A percentile compares a stretch with the other conserved stretches of the same genome.
These are phyloP conservation scores for Coffea humblotiana DNA, from an alignment of 305 asterid genomes.

Conservation along the genomic window DNA sequence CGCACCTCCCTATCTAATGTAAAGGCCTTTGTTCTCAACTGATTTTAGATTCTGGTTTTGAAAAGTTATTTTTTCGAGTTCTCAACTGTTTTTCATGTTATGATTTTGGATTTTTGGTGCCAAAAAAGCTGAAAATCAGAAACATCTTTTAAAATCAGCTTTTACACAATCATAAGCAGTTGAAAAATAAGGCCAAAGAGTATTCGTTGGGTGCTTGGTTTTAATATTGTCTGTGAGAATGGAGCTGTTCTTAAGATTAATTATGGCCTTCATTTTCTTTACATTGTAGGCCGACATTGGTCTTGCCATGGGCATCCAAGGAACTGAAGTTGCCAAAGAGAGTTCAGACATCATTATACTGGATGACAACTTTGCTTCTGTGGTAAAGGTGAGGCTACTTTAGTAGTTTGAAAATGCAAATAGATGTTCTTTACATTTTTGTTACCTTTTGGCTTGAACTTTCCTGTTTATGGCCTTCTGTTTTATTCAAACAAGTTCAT, in stretches of 20 bases:
- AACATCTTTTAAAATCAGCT: too few relatives aligned
- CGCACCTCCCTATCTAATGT: background rate
- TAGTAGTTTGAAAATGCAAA: background rate
- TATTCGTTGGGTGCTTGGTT: background rate
- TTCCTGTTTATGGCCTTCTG: background rate
- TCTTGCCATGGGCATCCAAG: slow-evolving; percentile 68
- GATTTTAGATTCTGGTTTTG: too few relatives aligned
- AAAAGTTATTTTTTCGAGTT: too few relatives aligned
- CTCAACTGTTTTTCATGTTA: too few relatives aligned
- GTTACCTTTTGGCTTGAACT: background rate
- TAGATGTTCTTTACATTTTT: background rate
- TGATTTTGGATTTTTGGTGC: too few relatives aligned
- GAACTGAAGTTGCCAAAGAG: slow-evolving; percentile 64
- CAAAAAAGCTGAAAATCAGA: too few relatives aligned
- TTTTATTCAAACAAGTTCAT: background rate
- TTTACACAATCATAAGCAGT: too few relatives aligned
- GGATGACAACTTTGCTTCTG: slow-evolving; percentile 51
- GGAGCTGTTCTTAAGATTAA: background rate
- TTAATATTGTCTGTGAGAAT: background rate
- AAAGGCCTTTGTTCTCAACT: too few relatives aligned
- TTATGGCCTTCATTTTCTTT: background rate
- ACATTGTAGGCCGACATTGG: slow-evolving; percentile 67
- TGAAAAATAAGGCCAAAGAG: too few relatives aligned
- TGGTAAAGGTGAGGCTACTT: slow-evolving; percentile 40
- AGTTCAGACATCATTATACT: slow-evolving; percentile 56